phyloP scores from a whole-genome alignment of 2,329 filamentous ascomycete genomes.

The Rhytidhysteron rufulum region DNA sequence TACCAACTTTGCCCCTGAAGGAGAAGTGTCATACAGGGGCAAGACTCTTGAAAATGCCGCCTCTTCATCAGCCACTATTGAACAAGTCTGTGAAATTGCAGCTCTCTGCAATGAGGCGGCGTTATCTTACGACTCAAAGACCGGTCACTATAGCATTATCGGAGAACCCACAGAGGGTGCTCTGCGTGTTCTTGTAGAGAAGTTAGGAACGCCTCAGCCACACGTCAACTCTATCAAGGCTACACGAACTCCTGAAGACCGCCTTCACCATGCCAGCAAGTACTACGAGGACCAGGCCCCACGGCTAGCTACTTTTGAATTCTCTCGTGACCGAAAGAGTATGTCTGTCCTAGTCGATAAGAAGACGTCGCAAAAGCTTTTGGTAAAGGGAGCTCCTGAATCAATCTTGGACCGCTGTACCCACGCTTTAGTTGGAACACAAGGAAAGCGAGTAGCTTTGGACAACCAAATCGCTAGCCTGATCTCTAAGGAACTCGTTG shows the following conservation, averaged over 20 bases:
- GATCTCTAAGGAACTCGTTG: conserved; percentile 74
- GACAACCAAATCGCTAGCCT: conserved; percentile 65
- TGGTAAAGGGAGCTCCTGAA: conserved; percentile 96
- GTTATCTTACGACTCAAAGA: conserved; percentile 75
- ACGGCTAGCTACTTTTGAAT: conserved; percentile 86
- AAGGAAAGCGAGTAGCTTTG: conserved; percentile 73
- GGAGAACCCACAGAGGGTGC: conserved; percentile 96
- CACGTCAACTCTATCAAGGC: conserved; percentile 51
- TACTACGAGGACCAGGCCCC: conserved; percentile 75
- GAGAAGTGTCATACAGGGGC: conserved; percentile 66
- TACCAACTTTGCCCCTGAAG: conserved; percentile 84
- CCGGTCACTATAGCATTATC: conserved; percentile 71
- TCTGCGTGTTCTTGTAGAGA: conserved; percentile 85
- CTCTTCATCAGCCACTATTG: conserved; percentile 69
- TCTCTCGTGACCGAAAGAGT: conserved; percentile 96
- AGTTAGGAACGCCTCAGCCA: conserved; percentile 78
- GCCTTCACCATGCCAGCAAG: conserved; percentile 76
- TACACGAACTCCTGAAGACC: conserved; percentile 51
- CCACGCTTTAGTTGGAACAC: conserved; percentile 69
- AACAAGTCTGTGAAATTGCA: conserved; percentile 68
- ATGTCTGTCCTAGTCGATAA: conserved; percentile 91
- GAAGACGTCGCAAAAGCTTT: conserved; percentile 62
- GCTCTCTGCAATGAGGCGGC: conserved; percentile 86
- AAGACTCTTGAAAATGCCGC: conserved; percentile 66
- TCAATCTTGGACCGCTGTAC: conserved; percentile 91